Base-by-base conservation (phyloP, 2,329 filamentous ascomycete genomes). In the Fusarium sp. region DNA sequence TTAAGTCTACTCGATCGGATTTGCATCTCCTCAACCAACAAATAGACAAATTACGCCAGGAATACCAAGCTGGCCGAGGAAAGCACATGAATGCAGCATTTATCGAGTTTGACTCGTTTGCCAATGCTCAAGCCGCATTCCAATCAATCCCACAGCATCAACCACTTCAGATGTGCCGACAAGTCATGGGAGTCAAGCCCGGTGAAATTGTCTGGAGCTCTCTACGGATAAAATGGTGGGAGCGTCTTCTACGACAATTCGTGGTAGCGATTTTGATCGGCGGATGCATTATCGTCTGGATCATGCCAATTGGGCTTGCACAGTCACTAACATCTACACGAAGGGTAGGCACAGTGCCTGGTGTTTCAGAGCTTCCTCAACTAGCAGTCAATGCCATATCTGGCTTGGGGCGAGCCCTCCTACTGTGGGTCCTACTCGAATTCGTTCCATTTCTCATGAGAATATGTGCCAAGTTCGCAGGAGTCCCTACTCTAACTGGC, bases 271-370 rank as follows among this genome's bases (percentile, higher is more conserved):
- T 48, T 8, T 2, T 48, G 45, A 48, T 48, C 1, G 45, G 45
- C 0, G 45, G 45, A 29, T 8, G 45, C 9, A 0, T 48, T 16
- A 9, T 48, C 14, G 14, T 48, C 27, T 48, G 45, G 45, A 48
- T 48, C 19, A 48, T 48, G 45, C 45, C 45, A 2, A 16, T 48
- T 48, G 1, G 14, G 4, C 0, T 48, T 16, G 27, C 9, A 3
- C 27, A 29, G 25, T 1, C 0, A 0, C 6, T 10, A 1, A 48
- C 45, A 48, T 48, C 45, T n/a, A 5, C 19, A 16, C 0, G 14
- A 18, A 29, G n/a, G 14, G 45, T 48, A 12, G 14, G 27, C 4
- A 6, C 0, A 29, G 14, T 46, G 25, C 0, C 0, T 5, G 44
- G 44, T 16, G 14, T 46, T 29, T 46, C 44, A n/a, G 19, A 46